Evolutionary conservation across 192 early-diverging fungal genomes (phyloP), one percentile per base, ranked within the genome.

Genomic region (Jimgerdemannia flammicorona): DNA sequence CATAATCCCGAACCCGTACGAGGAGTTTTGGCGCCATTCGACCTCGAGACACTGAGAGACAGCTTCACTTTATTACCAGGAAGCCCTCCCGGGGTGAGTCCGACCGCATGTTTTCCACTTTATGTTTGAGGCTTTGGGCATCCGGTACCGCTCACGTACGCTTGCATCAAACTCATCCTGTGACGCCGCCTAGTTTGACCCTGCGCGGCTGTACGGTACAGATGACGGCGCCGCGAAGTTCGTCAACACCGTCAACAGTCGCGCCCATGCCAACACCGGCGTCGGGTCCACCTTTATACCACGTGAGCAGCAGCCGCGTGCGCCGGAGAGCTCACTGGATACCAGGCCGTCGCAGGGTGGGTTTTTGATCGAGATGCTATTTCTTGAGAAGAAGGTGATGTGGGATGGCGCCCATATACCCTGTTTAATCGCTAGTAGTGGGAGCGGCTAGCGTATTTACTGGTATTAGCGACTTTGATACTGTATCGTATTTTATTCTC

Each of bases 81-180:
- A 0, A 77, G 75, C 43, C 70, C 79, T 40, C 81, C 81, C 44
- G 78, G 78, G 44, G 81, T 83, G 74, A 72, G 75, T 14, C 42
- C 18, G 8, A 17, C 49, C 6, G 14, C 14, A 0, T 59, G 6
- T 59, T 14, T 59, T 59, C 29, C 29, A 29, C 29, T 29, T 29
- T 29, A 29, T 29, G 29, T 29, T 29, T 29, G 29, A 29, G 29
- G 29, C 29, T 29, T 29, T 29, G 29, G 29, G 29, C 29, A 29
- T 29, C 29, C 29, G 29, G n/a, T 29, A 29, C 29, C 29, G 29
- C 29, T 29, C 29, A 29, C 29, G 29, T 1, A 29, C 29, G 29
- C 29, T 29, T 29, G 29, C 29, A 29, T 29, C 29, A 29, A 29
- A 29, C 29, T 1, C 14, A 59, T 59, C 49, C 14, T 59, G 49